Base-by-base conservation (phyloP, 768 basidiomycete genomes). In the Tylopilus subfusipes region DNA sequence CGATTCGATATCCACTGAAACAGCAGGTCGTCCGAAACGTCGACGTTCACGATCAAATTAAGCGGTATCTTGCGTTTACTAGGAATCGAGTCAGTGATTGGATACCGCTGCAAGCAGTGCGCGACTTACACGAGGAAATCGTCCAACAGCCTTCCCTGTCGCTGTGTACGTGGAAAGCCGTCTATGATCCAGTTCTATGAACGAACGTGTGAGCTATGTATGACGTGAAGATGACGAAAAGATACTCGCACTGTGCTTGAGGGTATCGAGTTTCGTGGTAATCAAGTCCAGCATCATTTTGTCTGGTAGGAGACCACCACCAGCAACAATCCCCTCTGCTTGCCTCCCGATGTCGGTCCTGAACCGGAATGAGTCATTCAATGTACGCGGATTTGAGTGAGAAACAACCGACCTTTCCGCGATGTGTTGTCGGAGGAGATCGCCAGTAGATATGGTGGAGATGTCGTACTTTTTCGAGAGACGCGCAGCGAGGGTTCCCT, bases 81-180 rank as follows among this genome's bases (percentile, higher is more conserved):
- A 62, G 42, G 39, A 49, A 21, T 7, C 36, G 31, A 24, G 45
- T 60, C 31, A 49, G 44, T 33, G n/a, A 22, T 42, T 0, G 16
- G 14, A 43, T 5, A 29, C 24, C 21, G 2, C 38, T 24, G 16
- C 8, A 11, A n/a, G 21, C 5, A 46, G 14, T 16, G 34, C 57
- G 27, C 38, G 22, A 63, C 81, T 52, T 60, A 88, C 87, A 77
- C 77, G 34, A 95, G 81, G 69, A 90, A 79, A 2, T 74, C 72
- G 68, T 95, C 88, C 22, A 95, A 75, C 31, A 92, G 73, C 64
- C 83, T 75, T 10, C 85, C 91, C 68, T 95, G 93, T 14, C 80
- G 82, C 9, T 91, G 75, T 7, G 92, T 95, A 42, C 93, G 84
- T 50, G 93, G 93, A 65, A 95, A 95, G 29, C 93, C 93, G 56